phyloP scores from a whole-genome alignment of 495 filamentous ascomycete species.

The Sabuloglossum arenarium region DNA sequence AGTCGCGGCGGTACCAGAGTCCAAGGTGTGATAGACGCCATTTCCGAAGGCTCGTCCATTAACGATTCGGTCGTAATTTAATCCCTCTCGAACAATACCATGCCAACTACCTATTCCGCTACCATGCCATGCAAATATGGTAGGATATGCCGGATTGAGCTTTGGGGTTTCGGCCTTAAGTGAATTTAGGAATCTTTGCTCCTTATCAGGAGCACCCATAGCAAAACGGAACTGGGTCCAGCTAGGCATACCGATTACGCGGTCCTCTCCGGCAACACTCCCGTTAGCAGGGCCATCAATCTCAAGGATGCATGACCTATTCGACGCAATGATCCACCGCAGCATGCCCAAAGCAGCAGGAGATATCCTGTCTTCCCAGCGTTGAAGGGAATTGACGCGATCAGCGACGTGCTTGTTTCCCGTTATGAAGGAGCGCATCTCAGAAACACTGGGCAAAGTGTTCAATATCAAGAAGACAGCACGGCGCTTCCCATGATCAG shows the following conservation, averaged over 20 bases:
- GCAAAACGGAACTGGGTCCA: conserved; percentile 74
- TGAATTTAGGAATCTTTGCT: conserved; percentile 51
- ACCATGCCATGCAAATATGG: conserved; percentile 72
- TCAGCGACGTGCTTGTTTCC: conserved; percentile 11
- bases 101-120: conserved; percentile 70
- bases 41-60: conserved; percentile 58
- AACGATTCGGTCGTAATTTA: conserved; percentile 40
- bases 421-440: conserved; percentile 40
- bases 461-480: conserved; percentile 39
- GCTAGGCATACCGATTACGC: conserved; percentile 39
- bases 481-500: conserved; percentile 23
- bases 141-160: conserved; percentile 30
- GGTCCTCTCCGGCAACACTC: conserved; percentile 11
- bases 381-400: conserved; percentile 22
- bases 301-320: conserved; percentile 68
- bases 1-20: conserved; percentile 19
- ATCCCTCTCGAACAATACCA: conserved; percentile 62
- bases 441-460: conserved; percentile 41
- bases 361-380: conserved; percentile 41
- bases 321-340: conserved; percentile 82
- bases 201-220: conserved; percentile 81
- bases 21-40: conserved; percentile 58
- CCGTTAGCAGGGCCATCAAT: conserved; percentile 23
- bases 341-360: conserved; percentile 48
- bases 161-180: conserved; percentile 27